These are phyloP conservation scores for Gracilaria domingensis DNA, from an alignment of 23 red algal species.

Conservation along the genomic window DNA sequence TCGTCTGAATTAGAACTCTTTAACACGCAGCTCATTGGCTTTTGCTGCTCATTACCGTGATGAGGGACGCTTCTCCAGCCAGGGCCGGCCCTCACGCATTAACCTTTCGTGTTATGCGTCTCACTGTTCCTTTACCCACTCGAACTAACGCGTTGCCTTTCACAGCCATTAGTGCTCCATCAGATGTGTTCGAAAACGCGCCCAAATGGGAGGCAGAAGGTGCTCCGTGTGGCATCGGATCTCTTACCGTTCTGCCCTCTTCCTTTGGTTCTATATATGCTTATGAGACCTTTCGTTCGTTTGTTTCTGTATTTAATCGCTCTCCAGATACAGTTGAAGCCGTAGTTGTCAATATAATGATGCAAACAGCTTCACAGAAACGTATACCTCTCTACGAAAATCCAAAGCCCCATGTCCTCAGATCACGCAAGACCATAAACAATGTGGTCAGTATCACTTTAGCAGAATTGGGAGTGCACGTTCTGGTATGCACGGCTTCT, in stretches of 20 bases:
- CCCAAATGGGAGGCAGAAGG: constrained; percentile 74
- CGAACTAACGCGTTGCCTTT: constrained; percentile 44
- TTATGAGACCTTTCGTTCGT: constrained; percentile 73
- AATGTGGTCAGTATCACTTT: constrained; percentile 63
- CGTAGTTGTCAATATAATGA: constrained; percentile 45
- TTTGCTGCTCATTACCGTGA: background rate
- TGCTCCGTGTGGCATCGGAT: constrained; percentile 63
- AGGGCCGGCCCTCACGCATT: constrained; percentile 41
- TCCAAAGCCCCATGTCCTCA: background rate
- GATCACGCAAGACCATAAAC: constrained; percentile 45
- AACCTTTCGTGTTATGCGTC: constrained; percentile 64
- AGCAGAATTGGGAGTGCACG: constrained; percentile 69
- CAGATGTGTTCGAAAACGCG: constrained; percentile 18
- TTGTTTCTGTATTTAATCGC: constrained; percentile 63
- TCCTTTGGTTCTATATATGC: constrained; percentile 80
- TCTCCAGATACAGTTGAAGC: constrained; percentile 36
- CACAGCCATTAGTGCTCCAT: constrained; percentile 33
- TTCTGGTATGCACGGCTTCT: constrained; percentile 58
- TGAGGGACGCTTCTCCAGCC: constrained; percentile 36
- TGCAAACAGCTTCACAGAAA: constrained; percentile 56
- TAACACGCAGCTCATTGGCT: too few species aligned
- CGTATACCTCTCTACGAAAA: constrained; percentile 37
- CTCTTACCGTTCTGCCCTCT: constrained; percentile 64
- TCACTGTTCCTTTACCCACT: constrained; percentile 51
- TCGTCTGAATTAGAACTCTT: background rate